Percentiles rank a stretch among this genome's conserved stretches.
phyloP scores from a whole-genome alignment of 1,284 basidiomycete species.

The Heterobasidion irregulare region DNA sequence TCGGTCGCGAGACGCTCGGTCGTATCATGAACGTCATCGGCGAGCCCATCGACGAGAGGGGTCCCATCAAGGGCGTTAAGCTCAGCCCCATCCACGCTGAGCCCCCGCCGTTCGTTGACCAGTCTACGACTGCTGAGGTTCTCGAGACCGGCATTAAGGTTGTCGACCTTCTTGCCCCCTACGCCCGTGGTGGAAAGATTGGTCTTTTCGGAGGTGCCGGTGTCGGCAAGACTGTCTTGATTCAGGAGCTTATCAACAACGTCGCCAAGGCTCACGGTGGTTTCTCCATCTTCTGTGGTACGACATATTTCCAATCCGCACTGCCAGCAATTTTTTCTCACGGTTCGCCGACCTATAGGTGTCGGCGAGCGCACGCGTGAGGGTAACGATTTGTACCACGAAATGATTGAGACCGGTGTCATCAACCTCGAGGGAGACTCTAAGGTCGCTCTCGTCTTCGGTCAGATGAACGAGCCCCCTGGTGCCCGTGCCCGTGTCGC shows the following conservation, averaged over 20 bases:
- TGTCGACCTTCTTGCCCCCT: conserved; percentile 97
- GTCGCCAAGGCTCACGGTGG: conserved; percentile 99
- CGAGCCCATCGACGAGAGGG: conserved; percentile 98
- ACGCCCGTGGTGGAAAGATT: conserved; percentile 99
- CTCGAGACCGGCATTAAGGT: conserved; percentile 99
- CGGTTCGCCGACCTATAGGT: conserved; percentile 39
- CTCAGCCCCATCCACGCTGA: conserved; percentile 92
- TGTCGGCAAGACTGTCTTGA: conserved; percentile 99
- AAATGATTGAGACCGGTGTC: conserved; percentile 99
- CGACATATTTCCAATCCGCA: conserved; percentile 18
- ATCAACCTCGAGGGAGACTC: conserved; percentile 98
- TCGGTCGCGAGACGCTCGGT: conserved; percentile 88
- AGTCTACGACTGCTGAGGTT: conserved; percentile 96
- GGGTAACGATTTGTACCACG: conserved; percentile 99
- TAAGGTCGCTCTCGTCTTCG: conserved; percentile 99
- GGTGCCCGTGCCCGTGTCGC: conserved; percentile 99
- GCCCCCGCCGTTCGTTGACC: conserved; percentile 94
- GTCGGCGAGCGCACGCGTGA: conserved; percentile 99
- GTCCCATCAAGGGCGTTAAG: conserved; percentile 94
- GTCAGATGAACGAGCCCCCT: conserved; percentile 99
- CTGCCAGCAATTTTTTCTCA: conserved; percentile 4
- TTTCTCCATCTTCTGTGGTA: conserved; percentile 99
- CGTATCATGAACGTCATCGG: conserved; percentile 99
- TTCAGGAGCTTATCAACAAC: conserved; percentile 99
- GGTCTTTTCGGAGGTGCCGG: conserved; percentile 99